phyloP scores from a whole-genome alignment of 345 rosid species.

The Litchi chinensis region DNA sequence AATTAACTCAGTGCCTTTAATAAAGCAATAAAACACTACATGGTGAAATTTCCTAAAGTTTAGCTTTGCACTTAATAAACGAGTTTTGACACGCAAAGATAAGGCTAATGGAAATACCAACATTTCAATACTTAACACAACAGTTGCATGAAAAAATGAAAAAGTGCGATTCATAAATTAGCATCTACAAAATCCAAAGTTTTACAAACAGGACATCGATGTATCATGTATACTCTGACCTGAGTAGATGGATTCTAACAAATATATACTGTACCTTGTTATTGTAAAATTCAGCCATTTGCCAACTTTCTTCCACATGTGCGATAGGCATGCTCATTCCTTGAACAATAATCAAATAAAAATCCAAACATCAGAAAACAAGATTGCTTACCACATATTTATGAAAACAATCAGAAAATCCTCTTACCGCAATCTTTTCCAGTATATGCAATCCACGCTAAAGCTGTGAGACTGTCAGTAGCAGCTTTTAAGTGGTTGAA shows the following conservation, averaged over 20 bases:
- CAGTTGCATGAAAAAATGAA: background rate
- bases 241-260: constrained; percentile 2
- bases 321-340: constrained; percentile 99
- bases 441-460: constrained; percentile 91
- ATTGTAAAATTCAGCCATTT: constrained; percentile 94
- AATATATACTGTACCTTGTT: constrained; percentile 67
- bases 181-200: background rate
- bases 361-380: constrained; percentile 11
- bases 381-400: background rate
- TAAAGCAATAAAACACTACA: background rate
- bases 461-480: constrained; percentile 78
- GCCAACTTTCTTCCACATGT: constrained; percentile 99
- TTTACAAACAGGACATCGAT: background rate
- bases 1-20: background rate
- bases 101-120: constrained; percentile 2
- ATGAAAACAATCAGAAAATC: constrained; percentile 1
- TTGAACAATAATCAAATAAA: constrained; percentile 30
- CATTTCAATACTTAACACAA: background rate
- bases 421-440: constrained; percentile 90
- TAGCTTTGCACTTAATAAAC: background rate
- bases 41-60: background rate
- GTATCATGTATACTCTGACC: background rate
- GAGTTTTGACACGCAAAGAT: background rate
- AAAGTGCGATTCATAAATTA: background rate
- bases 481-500: constrained; percentile 90